phyloP scores from a whole-genome alignment of 176 grass and related monocot species.

The Saccharum officinarum region DNA sequence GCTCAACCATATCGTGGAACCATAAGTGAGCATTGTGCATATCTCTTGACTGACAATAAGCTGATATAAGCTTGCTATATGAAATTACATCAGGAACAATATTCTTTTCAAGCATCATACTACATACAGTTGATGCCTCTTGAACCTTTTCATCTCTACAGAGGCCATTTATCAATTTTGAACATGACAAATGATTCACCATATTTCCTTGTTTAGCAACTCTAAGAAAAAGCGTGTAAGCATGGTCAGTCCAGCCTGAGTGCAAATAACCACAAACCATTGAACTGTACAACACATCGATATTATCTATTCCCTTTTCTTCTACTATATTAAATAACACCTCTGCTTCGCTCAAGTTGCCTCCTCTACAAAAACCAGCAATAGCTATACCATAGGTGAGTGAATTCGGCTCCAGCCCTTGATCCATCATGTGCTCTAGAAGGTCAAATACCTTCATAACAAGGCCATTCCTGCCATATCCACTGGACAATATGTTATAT shows the following conservation, averaged over 20 bases:
- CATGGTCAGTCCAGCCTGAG: slow-evolving; percentile 54
- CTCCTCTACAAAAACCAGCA: slow-evolving; percentile 71
- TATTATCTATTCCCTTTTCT: slow-evolving; percentile 44
- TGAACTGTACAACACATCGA: slow-evolving; percentile 57
- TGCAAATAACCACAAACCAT: slow-evolving; percentile 90
- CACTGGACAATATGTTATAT: slow-evolving; percentile 68
- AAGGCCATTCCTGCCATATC: slow-evolving; percentile 62
- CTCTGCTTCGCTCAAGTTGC: slow-evolving; percentile 71
- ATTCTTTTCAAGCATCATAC: slow-evolving; percentile 62
- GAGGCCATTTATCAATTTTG: slow-evolving; percentile 56
- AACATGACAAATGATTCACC: slow-evolving; percentile 48
- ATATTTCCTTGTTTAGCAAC: slow-evolving; percentile 60
- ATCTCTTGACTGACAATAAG: slow-evolving; percentile 61
- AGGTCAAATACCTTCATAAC: slow-evolving; percentile 63
- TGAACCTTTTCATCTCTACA: slow-evolving; percentile 63
- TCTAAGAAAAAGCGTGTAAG: slow-evolving; percentile 62
- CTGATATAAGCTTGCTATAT: slow-evolving; percentile 63
- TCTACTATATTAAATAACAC: slow-evolving; percentile 56
- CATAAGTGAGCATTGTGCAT: slow-evolving; percentile 52
- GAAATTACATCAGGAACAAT: slow-evolving; percentile 58
- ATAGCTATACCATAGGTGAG: slow-evolving; percentile 53
- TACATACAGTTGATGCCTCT: slow-evolving; percentile 57
- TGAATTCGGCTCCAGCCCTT: slow-evolving; percentile 64
- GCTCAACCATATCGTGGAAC: slow-evolving; percentile 60
- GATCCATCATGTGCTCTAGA: slow-evolving; percentile 69